Base-by-base conservation (phyloP, 2,329 filamentous ascomycete genomes). In the Periconia macrospinosa region DNA sequence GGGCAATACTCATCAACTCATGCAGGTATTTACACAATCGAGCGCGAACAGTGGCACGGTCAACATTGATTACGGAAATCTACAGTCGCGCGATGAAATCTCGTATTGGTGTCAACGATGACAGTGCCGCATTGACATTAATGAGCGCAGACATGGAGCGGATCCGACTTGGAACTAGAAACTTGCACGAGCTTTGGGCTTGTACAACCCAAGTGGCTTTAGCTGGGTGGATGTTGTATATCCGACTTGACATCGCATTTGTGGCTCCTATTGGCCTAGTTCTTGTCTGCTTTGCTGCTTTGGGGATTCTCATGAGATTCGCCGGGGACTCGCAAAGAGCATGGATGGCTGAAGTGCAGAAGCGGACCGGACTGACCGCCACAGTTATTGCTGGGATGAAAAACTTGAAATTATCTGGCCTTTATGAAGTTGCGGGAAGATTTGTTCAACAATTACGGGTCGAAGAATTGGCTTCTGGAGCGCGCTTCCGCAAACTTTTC, bases 331-430 rank as follows among this genome's bases (percentile, higher is more conserved):
- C 55, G 1, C 66, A 71, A 45, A 57, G 55, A 30, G 45, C 47
- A 1, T 72, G 69, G 69, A 61, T 72, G 53, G 37, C 54, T 3
- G 53, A 46, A 2, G 65, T 70, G 8, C 63, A 73, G 41, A 62
- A 53, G 18, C 56, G 70, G 10, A 62, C 71, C 27, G 61, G 60
- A 19, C 47, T 63, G 15, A 73, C 67, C 1, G 57, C 68, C 10
- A 62, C 54, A 2, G 61, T 69, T 19, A 67, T 78, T 20, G 60
- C 63, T 2, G 67, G 65, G 46, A 76, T 78, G 67, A 78, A 76
- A 55, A 59, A 65, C 35, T 57, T 78, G 17, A 76, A 74, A 50
- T 73, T 78, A 44, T 69, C 70, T 1, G 76, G 75, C 1, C 61
- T 79, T 11, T 52, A 71, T 6, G 60, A 47, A 15, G 54, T 67